A percentile compares a stretch with the other conserved stretches of the same genome.
These are phyloP conservation scores for Musa troglodytarum DNA, from an alignment of 176 grass and related monocot genomes.

Conservation along the genomic window DNA sequence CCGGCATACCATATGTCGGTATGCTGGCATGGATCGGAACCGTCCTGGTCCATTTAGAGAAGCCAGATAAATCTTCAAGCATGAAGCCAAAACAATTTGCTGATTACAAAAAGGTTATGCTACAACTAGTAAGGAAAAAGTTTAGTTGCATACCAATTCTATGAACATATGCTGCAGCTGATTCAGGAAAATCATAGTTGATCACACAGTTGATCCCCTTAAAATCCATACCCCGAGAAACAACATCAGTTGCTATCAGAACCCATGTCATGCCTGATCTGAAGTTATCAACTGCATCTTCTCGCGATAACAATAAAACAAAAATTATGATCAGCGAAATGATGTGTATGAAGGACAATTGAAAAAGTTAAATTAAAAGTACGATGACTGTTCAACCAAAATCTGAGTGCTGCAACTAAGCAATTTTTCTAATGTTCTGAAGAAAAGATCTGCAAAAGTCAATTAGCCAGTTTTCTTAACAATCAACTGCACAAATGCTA, in stretches of 20 bases:
- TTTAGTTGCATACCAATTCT: slow-evolving; percentile 54
- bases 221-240: slow-evolving; percentile 95
- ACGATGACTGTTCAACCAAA: neutral
- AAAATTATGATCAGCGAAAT: slow-evolving; percentile 8
- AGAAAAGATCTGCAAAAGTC: neutral
- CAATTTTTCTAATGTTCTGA: neutral
- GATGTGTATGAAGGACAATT: neutral
- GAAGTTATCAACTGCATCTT: slow-evolving; percentile 94
- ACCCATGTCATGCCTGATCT: slow-evolving; percentile 89
- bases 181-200: slow-evolving; percentile 97
- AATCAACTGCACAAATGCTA: slow-evolving; percentile 4
- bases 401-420: no score
- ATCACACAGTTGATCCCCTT: slow-evolving; percentile 86
- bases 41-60: no score
- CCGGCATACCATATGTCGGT: no score
- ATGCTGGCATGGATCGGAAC: no score
- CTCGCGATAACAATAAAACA: slow-evolving; percentile 39
- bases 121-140: neutral
- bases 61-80: neutral
- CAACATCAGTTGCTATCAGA: slow-evolving; percentile 84
- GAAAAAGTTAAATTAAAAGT: neutral
- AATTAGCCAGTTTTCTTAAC: neutral
- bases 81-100: neutral
- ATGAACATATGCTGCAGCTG: slow-evolving; percentile 81
- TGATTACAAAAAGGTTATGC: neutral